These are phyloP conservation scores for Coemansia sp. DNA, from an alignment of 192 early-diverging fungal genomes.

Conservation along the genomic window DNA sequence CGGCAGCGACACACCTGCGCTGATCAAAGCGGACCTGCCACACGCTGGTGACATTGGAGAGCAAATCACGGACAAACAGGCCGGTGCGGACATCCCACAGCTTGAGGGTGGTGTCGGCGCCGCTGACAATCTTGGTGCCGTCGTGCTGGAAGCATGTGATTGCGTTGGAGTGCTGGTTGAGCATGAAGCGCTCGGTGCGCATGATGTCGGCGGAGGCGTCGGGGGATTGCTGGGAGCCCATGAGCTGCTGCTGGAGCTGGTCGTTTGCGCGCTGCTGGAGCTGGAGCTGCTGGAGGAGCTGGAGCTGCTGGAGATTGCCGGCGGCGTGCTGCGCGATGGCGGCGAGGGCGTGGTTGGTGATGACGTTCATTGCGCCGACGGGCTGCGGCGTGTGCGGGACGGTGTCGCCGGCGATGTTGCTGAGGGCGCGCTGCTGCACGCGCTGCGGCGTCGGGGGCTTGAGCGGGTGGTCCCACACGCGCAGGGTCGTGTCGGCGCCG, in stretches of 20 bases:
- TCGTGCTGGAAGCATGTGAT: slow-evolving; percentile 99
- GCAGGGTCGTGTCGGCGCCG: slow-evolving; percentile 89
- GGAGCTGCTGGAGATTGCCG: slow-evolving; percentile 36
- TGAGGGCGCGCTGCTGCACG: slow-evolving; percentile 31
- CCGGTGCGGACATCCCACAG: slow-evolving; percentile 96
- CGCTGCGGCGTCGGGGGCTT: slow-evolving; percentile 1
- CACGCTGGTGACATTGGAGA: slow-evolving; percentile 79
- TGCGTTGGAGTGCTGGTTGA: slow-evolving; percentile 66
- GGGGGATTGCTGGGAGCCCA: background rate
- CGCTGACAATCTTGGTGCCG: slow-evolving; percentile 86
- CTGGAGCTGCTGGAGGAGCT: slow-evolving; percentile 44
- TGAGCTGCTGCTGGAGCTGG: slow-evolving; percentile 25
- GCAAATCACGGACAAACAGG: slow-evolving; percentile 75
- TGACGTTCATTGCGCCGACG: background rate
- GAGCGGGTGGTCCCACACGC: slow-evolving; percentile 84
- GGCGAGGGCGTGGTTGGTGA: slow-evolving; percentile 21
- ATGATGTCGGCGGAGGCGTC: no score
- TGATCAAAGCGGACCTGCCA: slow-evolving; percentile 97
- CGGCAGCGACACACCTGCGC: slow-evolving; percentile 75
- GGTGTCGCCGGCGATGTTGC: slow-evolving; percentile 35
- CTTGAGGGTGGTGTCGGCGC: slow-evolving; percentile 91
- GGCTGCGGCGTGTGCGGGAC: slow-evolving; percentile 9
- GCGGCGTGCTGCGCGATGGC: slow-evolving; percentile 18
- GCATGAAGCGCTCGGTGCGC: slow-evolving; percentile 59
- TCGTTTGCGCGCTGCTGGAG: slow-evolving; percentile 49